A percentile compares a stretch with the other conserved stretches of the same genome.
These are phyloP conservation scores for Yamadazyma kitorensis DNA, from an alignment of 805 yeast genomes.

Conservation along the genomic window DNA sequence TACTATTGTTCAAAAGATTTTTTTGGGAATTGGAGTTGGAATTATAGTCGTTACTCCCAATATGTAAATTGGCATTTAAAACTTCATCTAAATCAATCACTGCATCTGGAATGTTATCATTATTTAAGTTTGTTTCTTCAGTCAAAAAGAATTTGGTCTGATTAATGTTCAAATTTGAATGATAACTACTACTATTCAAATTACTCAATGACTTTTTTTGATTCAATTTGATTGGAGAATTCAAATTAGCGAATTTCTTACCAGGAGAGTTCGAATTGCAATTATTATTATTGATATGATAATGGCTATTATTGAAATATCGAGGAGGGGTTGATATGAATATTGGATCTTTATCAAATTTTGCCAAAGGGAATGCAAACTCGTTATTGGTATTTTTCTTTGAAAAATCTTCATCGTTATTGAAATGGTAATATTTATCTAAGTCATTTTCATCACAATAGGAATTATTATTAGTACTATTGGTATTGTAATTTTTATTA, in stretches of 20 bases:
- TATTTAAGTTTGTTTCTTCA: constrained; percentile 25
- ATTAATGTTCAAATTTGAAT: constrained; percentile 14
- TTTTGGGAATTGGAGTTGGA: constrained; percentile 2
- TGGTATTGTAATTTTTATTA: neutral
- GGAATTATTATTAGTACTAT: neutral
- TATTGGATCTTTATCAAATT: constrained; percentile 4
- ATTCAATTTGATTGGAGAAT: constrained; percentile 32
- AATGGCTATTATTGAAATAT: constrained; percentile 2
- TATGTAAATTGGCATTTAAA: constrained; percentile 29
- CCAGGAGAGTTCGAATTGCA: constrained; percentile 12
- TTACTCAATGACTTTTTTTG: constrained; percentile 18
- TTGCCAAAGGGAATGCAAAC: constrained; percentile 1
- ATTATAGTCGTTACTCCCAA: constrained; percentile 15
- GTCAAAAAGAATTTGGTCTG: constrained; percentile 27
- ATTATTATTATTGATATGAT: neutral
- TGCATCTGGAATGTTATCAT: constrained; percentile 35
- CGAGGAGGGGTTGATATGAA: constrained; percentile 14
- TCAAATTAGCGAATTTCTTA: constrained; percentile 18
- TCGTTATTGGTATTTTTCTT: constrained; percentile 13
- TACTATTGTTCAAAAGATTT: too few relatives aligned
- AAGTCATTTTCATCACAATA: constrained; percentile 15
- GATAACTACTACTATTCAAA: neutral
- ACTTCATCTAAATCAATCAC: constrained; percentile 41
- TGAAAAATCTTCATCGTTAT: constrained; percentile 36
- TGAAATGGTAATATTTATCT: constrained; percentile 27